phyloP scores from a whole-genome alignment of 768 basidiomycete species.

The Mycena chlorophos region DNA sequence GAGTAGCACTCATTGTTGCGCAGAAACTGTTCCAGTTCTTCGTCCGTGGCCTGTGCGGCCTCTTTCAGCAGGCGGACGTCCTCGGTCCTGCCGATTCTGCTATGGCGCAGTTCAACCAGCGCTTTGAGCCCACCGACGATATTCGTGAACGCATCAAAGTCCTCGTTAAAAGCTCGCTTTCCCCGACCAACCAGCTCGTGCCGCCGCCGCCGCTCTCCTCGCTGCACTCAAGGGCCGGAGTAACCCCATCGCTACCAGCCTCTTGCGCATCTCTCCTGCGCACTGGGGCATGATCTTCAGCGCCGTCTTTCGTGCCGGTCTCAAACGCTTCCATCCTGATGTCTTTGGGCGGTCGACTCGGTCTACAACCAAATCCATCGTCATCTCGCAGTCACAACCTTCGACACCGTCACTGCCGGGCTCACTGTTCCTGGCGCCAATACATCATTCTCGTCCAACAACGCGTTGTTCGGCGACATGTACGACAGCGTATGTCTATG shows the following conservation, averaged over 20 bases:
- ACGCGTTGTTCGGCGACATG: slow-evolving; percentile 4
- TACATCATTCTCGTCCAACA: not conserved
- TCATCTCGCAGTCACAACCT: not conserved
- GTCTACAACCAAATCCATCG: slow-evolving; percentile 10
- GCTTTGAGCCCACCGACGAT: not conserved
- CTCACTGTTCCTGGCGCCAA: not conserved
- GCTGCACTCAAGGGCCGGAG: not conserved
- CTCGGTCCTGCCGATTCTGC: not conserved
- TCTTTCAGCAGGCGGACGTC: not conserved
- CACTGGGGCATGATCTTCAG: slow-evolving; percentile 9
- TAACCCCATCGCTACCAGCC: slow-evolving; percentile 7
- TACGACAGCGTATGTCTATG: slow-evolving; percentile 14
- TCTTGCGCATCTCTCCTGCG: slow-evolving; percentile 1
- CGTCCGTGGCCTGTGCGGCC: not conserved
- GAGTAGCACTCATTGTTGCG: not conserved
- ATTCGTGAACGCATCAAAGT: not conserved
- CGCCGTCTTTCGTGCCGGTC: slow-evolving; percentile 3
- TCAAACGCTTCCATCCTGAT: slow-evolving; percentile 6
- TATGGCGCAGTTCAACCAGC: not conserved
- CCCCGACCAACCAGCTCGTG: not conserved
- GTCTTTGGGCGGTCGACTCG: slow-evolving; percentile 6
- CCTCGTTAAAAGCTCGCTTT: not conserved
- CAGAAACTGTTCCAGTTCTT: not conserved
- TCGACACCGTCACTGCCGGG: slow-evolving; percentile 1
- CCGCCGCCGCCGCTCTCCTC: not conserved